Conservation (phyloP, 805 yeast species). For the Saccharomycopsis schoenii region DNA sequence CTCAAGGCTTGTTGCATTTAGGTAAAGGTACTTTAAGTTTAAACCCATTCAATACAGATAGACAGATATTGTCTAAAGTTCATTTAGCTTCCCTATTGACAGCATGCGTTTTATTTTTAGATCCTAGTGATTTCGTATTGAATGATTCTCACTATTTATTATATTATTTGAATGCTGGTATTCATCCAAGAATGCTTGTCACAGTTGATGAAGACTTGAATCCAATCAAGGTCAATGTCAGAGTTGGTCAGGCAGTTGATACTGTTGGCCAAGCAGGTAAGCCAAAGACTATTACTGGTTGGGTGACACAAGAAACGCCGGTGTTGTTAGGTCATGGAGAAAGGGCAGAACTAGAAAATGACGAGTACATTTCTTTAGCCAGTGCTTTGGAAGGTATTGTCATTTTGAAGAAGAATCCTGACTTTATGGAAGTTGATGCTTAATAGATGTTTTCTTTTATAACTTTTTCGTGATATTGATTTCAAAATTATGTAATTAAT, state of each 20-base stretch:
- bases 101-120: conserved; percentile 71
- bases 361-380: conserved; percentile 78
- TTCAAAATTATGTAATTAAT: not conserved
- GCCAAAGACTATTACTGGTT: conserved; percentile 97
- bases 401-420: conserved; percentile 84
- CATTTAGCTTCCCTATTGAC: conserved; percentile 85
- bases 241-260: conserved; percentile 98
- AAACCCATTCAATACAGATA: conserved; percentile 82
- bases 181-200: conserved; percentile 85
- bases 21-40: conserved; percentile 94
- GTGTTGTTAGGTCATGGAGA: conserved; percentile 90
- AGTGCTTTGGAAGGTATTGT: conserved; percentile 88
- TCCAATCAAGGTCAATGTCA: conserved; percentile 88
- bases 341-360: conserved; percentile 92
- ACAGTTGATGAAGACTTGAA: conserved; percentile 82
- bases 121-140: conserved; percentile 75
- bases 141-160: conserved; percentile 70
- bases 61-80: conserved; percentile 78
- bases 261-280: conserved; percentile 99
- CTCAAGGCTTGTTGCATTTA: conserved; percentile 89
- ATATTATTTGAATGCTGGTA: conserved; percentile 77
- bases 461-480: not conserved
- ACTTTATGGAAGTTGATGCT: conserved; percentile 53
- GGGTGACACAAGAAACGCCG: conserved; percentile 99
- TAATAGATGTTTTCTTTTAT: not conserved